These are phyloP conservation scores for Pyrenophora teres DNA, from an alignment of 2,329 filamentous ascomycete genomes.

Conservation along the genomic window DNA sequence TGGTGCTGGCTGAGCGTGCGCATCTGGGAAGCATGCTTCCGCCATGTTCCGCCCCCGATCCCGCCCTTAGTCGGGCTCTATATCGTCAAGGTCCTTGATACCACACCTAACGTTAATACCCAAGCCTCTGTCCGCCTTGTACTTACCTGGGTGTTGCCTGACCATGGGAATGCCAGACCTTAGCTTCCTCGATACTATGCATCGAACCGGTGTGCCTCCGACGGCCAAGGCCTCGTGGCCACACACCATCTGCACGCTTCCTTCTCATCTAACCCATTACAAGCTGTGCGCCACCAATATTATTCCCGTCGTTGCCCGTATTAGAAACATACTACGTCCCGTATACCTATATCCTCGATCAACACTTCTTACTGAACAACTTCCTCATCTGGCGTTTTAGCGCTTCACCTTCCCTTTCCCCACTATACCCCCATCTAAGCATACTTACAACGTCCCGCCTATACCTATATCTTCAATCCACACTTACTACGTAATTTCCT, in stretches of 20 bases:
- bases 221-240: background rate
- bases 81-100: background rate
- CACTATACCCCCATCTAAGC: too few relatives aligned
- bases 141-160: too few relatives aligned
- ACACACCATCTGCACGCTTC: background rate
- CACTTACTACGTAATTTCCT: constrained; percentile 17
- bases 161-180: too few relatives aligned
- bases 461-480: constrained; percentile 42
- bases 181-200: too few relatives aligned
- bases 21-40: constrained; percentile 3
- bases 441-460: constrained; percentile 19
- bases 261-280: background rate
- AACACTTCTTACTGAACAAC: background rate
- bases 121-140: too few relatives aligned
- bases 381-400: background rate
- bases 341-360: too few relatives aligned
- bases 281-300: too few relatives aligned
- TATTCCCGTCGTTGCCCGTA: too few relatives aligned
- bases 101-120: background rate
- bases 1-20: too few relatives aligned
- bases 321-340: too few relatives aligned
- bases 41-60: background rate
- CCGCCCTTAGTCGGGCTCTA: too few relatives aligned
- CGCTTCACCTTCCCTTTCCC: constrained; percentile 4
- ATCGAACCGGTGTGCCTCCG: too few relatives aligned